Conservation (phyloP, 2,329 filamentous ascomycete species). For the Pseudopithomyces chartarum region DNA sequence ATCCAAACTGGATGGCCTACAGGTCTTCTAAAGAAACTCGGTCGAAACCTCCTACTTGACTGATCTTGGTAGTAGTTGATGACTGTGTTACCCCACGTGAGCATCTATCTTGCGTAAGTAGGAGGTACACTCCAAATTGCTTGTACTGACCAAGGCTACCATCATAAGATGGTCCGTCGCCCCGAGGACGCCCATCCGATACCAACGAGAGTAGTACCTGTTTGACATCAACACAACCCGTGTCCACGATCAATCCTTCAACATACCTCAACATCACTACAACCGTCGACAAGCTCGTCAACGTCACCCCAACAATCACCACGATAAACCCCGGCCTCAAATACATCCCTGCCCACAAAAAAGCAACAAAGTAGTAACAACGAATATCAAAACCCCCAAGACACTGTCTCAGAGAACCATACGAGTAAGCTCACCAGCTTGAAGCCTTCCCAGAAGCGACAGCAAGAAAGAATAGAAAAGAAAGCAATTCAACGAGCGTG, state of each 20-base stretch:
- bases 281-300: constrained; percentile 43
- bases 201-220: constrained; percentile 43
- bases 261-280: constrained; percentile 38
- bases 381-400: neutral
- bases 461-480: neutral
- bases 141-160: constrained; percentile 31
- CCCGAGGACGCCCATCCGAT: constrained; percentile 35
- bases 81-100: constrained; percentile 43
- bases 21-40: constrained; percentile 30
- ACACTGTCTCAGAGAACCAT: constrained; percentile 9
- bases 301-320: constrained; percentile 38
- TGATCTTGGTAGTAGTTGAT: constrained; percentile 44
- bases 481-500: constrained; percentile 4
- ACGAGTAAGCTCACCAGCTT: neutral
- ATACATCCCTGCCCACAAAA: constrained; percentile 23
- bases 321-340: constrained; percentile 40
- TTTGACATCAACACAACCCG: constrained; percentile 8
- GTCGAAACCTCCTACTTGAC: constrained; percentile 29
- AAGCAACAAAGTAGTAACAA: neutral
- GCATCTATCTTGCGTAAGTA: constrained; percentile 27
- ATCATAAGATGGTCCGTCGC: constrained; percentile 43
- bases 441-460: neutral
- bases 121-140: neutral
- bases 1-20: constrained; percentile 18
- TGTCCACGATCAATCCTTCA: neutral